Conservation (phyloP, 371 early-diverging fungal species). For the Mucor circinelloides region DNA sequence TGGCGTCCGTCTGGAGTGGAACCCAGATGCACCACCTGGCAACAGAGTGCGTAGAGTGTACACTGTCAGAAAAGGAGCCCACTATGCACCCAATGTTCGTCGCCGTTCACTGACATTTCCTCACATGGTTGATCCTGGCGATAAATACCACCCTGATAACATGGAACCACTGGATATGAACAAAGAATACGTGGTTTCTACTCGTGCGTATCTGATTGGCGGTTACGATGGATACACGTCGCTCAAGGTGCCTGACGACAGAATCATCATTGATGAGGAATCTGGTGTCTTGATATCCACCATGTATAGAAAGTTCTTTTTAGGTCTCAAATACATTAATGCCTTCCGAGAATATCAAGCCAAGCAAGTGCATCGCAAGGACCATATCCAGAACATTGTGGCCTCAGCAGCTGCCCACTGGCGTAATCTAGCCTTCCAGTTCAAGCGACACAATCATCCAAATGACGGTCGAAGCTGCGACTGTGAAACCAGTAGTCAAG, state of each 20-base stretch:
- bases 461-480: slow-evolving; percentile 15
- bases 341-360: slow-evolving; percentile 40
- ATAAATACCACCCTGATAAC: slow-evolving; percentile 27
- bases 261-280: slow-evolving; percentile 59
- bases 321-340: slow-evolving; percentile 60
- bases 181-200: slow-evolving; percentile 51
- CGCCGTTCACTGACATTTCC: slow-evolving; percentile 22
- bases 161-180: slow-evolving; percentile 49
- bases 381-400: slow-evolving; percentile 17
- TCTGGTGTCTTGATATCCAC: slow-evolving; percentile 58
- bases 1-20: slow-evolving; percentile 60
- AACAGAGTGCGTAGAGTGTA: slow-evolving; percentile 45
- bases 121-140: slow-evolving; percentile 6
- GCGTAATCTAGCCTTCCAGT: slow-evolving; percentile 20
- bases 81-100: background rate
- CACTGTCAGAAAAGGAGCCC: slow-evolving; percentile 4
- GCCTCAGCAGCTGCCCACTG: slow-evolving; percentile 26
- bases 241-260: slow-evolving; percentile 36
- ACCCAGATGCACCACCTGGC: slow-evolving; percentile 47
- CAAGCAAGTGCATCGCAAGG: slow-evolving; percentile 13
- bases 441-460: slow-evolving; percentile 21
- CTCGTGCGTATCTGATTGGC: slow-evolving; percentile 58
- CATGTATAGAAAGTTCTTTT: slow-evolving; percentile 56
- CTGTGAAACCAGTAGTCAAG: slow-evolving; percentile 5
- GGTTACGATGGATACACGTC: slow-evolving; percentile 64